Conservation (phyloP, 2,329 filamentous ascomycete species). For the Apiospora phragmitis region DNA sequence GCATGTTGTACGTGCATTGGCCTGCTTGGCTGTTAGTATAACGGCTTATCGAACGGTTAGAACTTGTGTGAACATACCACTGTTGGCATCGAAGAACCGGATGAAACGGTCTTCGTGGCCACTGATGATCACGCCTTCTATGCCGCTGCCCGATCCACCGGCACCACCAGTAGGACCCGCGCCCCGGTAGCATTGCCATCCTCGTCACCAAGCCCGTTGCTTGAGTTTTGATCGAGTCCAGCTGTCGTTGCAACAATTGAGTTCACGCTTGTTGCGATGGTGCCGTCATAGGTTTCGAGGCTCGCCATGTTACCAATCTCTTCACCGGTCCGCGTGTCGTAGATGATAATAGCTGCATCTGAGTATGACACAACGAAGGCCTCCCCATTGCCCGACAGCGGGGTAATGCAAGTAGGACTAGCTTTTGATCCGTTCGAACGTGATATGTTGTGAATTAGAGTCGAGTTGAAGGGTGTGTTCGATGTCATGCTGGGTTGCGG, state of each 20-base stretch:
- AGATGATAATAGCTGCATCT: constrained; percentile 87
- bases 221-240: constrained; percentile 73
- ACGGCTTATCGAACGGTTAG: neutral
- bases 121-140: constrained; percentile 92
- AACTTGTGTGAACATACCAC: constrained; percentile 66
- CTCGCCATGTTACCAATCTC: constrained; percentile 92
- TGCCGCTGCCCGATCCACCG: constrained; percentile 67
- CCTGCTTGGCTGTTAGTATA: constrained; percentile 52
- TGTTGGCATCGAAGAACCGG: constrained; percentile 97
- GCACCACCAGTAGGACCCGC: constrained; percentile 79
- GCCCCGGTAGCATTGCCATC: constrained; percentile 59
- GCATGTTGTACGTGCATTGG: constrained; percentile 99
- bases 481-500: constrained; percentile 88
- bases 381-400: constrained; percentile 78
- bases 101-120: constrained; percentile 97
- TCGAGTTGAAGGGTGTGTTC: constrained; percentile 83
- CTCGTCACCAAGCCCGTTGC: constrained; percentile 65
- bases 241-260: constrained; percentile 85
- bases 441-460: constrained; percentile 82
- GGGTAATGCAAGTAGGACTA: constrained; percentile 90
- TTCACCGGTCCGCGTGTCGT: constrained; percentile 88
- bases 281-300: constrained; percentile 89
- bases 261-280: constrained; percentile 78
- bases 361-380: constrained; percentile 92
- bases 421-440: constrained; percentile 64